phyloP scores from a whole-genome alignment of 1,284 basidiomycete species.

The Marasmius fiardii region DNA sequence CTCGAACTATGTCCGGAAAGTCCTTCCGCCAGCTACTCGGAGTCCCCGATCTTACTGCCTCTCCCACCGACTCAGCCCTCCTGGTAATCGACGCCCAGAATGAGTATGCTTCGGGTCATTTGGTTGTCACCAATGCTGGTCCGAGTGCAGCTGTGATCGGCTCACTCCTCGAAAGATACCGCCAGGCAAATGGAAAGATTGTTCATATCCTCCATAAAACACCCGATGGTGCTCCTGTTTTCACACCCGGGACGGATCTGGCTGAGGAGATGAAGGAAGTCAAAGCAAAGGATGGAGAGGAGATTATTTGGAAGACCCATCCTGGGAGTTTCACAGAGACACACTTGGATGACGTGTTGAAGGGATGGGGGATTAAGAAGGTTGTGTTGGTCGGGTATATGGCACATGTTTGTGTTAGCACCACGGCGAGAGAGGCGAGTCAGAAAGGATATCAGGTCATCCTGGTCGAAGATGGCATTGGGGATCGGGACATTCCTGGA shows the following conservation, averaged over 20 bases:
- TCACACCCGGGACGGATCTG: conserved; percentile 12
- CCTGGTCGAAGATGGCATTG: conserved; percentile 10
- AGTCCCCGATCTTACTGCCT: background rate
- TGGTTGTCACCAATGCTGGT: conserved; percentile 7
- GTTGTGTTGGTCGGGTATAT: conserved; percentile 15
- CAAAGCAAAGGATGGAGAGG: conserved; percentile 1
- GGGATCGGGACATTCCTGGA: conserved; percentile 14
- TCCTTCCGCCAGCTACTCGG: too few relatives aligned
- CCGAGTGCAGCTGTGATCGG: conserved; percentile 11
- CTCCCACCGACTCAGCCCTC: conserved; percentile 4
- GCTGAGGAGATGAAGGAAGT: conserved; percentile 13
- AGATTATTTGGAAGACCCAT: conserved; percentile 7
- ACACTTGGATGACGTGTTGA: background rate
- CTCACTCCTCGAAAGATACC: conserved; percentile 10
- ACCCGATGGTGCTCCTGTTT: conserved; percentile 10
- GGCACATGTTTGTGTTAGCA: conserved; percentile 15
- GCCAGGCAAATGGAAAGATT: conserved; percentile 4
- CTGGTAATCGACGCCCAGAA: conserved; percentile 19
- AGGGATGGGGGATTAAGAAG: conserved; percentile 7
- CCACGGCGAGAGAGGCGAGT: conserved; percentile 12
- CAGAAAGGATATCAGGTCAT: conserved; percentile 12
- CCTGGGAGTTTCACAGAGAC: conserved; percentile 14
- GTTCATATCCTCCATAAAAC: conserved; percentile 11
- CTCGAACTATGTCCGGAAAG: too few relatives aligned
- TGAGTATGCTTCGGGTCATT: conserved; percentile 11